phyloP scores from a whole-genome alignment of 257 asterid genomes.

The Solanum peruvianum region DNA sequence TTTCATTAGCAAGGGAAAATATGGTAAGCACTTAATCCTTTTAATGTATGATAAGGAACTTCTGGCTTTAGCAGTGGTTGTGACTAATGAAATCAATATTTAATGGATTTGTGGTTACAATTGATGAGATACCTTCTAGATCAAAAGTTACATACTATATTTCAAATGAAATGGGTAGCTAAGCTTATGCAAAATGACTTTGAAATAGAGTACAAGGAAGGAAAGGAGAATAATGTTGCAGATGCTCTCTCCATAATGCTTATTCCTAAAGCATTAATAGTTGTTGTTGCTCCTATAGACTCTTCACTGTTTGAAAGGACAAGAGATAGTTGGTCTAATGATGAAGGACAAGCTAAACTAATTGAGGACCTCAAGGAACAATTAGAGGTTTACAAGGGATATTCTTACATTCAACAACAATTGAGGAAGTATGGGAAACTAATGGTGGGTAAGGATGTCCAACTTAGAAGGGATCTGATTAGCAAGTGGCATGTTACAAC shows the following conservation, averaged over 20 bases:
- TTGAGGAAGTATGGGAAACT: background rate
- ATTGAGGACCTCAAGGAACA: background rate
- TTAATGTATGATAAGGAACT: background rate
- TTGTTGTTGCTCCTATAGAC: background rate
- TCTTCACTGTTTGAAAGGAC: background rate
- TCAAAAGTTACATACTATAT: background rate
- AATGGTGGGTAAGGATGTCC: background rate
- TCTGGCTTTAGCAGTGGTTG: background rate
- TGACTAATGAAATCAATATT: background rate
- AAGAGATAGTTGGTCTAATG: background rate
- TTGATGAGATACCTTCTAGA: background rate
- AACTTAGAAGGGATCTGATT: background rate
- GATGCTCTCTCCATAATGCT: background rate
- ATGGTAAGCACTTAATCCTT: background rate
- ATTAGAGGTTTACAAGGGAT: background rate
- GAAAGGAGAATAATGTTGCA: background rate
- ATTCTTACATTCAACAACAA: background rate
- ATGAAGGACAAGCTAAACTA: background rate
- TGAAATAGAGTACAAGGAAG: too few relatives aligned
- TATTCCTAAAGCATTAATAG: background rate
- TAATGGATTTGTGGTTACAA: too few relatives aligned
- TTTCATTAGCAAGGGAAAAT: background rate
- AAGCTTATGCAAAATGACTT: background rate
- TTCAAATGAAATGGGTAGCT: background rate
- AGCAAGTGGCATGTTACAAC: background rate